A percentile compares a stretch with the other conserved stretches of the same genome.
Conservation (phyloP, 331 rosid species). For the Telfairia occidentalis region DNA sequence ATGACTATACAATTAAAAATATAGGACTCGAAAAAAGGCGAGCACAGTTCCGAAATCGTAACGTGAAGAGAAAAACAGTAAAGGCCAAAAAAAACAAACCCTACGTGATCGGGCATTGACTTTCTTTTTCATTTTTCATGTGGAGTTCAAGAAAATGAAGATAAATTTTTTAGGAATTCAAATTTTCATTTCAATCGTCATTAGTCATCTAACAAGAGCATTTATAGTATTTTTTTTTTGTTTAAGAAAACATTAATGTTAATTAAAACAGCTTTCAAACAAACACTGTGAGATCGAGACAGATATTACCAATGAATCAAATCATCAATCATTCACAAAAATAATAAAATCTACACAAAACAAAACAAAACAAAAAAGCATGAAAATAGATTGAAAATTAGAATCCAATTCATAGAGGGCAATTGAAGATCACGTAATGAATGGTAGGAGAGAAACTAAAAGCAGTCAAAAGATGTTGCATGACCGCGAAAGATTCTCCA, state of each 20-base stretch:
- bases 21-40: neutral
- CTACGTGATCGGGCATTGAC: neutral
- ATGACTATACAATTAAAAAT: neutral
- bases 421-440: too few relatives aligned
- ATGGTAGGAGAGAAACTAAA: too few relatives aligned
- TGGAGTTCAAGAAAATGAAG: neutral
- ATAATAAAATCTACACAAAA: neutral
- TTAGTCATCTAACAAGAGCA: neutral
- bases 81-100: neutral
- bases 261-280: neutral
- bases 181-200: neutral
- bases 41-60: neutral
- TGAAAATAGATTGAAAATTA: too few relatives aligned
- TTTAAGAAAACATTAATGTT: neutral
- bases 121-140: too few relatives aligned
- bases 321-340: neutral
- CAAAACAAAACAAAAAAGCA: too few relatives aligned
- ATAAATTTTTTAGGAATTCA: too few relatives aligned
- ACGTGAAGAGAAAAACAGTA: too few relatives aligned
- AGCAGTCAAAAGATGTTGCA: too few relatives aligned
- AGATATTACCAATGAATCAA: neutral
- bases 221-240: too few relatives aligned
- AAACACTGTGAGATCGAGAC: neutral
- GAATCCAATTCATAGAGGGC: too few relatives aligned
- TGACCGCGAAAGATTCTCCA: too few relatives aligned